Percentiles rank a stretch among this genome's conserved stretches.
phyloP scores from a whole-genome alignment of 2,329 filamentous ascomycete genomes.

The Pyrenochaeta sp. region DNA sequence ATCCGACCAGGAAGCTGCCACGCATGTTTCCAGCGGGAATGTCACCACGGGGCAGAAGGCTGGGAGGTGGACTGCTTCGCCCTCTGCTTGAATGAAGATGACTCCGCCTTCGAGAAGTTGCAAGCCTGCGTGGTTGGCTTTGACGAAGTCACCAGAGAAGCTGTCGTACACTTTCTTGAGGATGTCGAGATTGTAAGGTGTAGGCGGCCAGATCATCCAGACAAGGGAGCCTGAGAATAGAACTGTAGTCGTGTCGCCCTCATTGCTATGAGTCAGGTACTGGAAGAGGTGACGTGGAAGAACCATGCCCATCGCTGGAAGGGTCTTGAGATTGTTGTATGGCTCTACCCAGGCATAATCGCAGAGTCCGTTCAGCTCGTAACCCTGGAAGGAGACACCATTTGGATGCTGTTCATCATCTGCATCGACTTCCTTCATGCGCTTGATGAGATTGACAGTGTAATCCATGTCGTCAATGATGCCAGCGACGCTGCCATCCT shows the following conservation, averaged over 20 bases:
- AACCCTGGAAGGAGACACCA: no score
- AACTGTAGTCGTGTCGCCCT: constrained; percentile 19
- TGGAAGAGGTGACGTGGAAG: constrained; percentile 11
- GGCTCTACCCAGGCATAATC: no score
- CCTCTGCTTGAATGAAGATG: constrained; percentile 15
- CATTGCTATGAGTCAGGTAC: constrained; percentile 24
- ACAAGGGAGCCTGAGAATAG: constrained; percentile 22
- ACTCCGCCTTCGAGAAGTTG: constrained; percentile 24
- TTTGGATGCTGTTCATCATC: no score
- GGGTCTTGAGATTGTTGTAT: constrained; percentile 6
- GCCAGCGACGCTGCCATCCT: not conserved
- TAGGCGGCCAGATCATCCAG: constrained; percentile 35
- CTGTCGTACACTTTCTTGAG: constrained; percentile 16
- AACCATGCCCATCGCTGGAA: constrained; percentile 9
- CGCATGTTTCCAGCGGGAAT: constrained; percentile 10
- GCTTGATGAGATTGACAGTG: constrained; percentile 9
- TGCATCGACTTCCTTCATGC: constrained; percentile 3
- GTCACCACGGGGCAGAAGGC: constrained; percentile 22
- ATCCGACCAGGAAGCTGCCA: constrained; percentile 14
- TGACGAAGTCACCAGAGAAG: constrained; percentile 1
- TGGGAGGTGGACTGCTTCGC: constrained; percentile 23
- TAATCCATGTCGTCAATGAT: not conserved
- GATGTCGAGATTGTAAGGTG: constrained; percentile 17
- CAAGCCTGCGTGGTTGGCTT: not conserved
- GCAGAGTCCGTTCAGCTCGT: no score